Evolutionary conservation across 1,139 yeast genomes (phyloP), one percentile per base, ranked within the genome.

Genomic region (Diutina siamensis): DNA sequence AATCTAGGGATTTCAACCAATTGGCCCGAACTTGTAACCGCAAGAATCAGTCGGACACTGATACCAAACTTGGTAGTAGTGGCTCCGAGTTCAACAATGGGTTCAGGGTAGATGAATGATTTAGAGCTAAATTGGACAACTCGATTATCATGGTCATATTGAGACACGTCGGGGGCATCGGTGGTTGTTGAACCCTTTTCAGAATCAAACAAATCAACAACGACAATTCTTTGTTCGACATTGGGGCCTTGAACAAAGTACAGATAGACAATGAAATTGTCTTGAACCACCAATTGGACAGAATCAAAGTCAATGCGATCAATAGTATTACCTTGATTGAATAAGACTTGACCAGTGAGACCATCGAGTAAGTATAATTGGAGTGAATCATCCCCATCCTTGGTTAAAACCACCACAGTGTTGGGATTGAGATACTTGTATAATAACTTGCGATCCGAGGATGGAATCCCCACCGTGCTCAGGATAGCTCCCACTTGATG

Each of bases 401-500:
- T 58, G 1, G 80, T 71, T 1, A 83, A 70, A 35, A 82, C 64
- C 0, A 84, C 74, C 2, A 82, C 67, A 19, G 78, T 51, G 54
- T 85, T 80, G 27, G 89, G 94, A 56, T 85, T 75, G 51, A 89
- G 67, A 59, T 85, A 89, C 62, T 89, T 92, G 73, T 89, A 88
- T 44, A 88, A 64, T 1, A 88, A 94, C 1, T 81, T 71, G 55
- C 87, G 74, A 55, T 84, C 80, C 19, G 83, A 81, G 36, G 83
- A 65, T 1, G 84, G 74, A 35, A 77, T 72, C 13, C 95, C 97
- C 45, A 82, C 62, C n/a, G 83, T 80, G 1, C 82, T 76, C 2
- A 80, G 71, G 18, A 62, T 59, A 12, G 74, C 75, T 25, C 63
- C 66, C 2, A 57, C 58, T 1, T 74, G 71, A 45, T 60, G 63